Base-by-base conservation (phyloP, 2,329 filamentous ascomycete species). In the Fusarium oxysporum region DNA sequence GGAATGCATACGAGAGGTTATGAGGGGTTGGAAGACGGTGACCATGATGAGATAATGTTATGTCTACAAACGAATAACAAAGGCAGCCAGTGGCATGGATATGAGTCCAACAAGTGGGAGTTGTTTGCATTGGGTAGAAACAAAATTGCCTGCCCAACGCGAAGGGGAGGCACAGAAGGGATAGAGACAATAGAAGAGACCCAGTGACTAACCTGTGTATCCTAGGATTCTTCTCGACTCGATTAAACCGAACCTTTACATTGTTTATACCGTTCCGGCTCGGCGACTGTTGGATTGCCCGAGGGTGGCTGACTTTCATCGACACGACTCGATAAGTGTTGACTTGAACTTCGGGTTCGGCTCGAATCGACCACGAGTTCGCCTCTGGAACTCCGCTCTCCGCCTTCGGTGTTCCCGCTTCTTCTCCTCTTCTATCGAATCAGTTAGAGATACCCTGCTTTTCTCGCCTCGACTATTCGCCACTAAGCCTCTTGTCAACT, bases 371-470 rank as follows among this genome's bases (percentile, higher is more conserved):
- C 70, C 45, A 37, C 55, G 43, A 62, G 45, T 72, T 72, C 51
- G 69, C 65, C 65, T 55, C 61, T 65, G 65, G 35, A 72, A 48
- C 70, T 73, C 65, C 59, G 65, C 65, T 70, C 45, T 72, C 70
- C 61, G 70, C 56, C 65, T 28, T 70, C 60, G 60, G 61, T 61
- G 64, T 44, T 56, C 61, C 54, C 61, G 60, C 59, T 70, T 58
- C 70, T 70, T 71, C 56, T 72, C 47, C 60, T 65, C 53, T 70
- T 56, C 47, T 71, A 30, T 72, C 59, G 47, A 57, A 48, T 67
- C 54, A 65, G 58, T 63, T 33, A 63, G 65, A 69, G 44, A 50
- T 55, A 50, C 44, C 40, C 43, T 57, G 47, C 21, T 62, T 62
- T 47, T 45, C 55, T 28, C 40, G 45, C 55, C 60, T 62, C 50